Evolutionary conservation across 192 early-diverging fungal genomes (phyloP), one percentile per base, ranked within the genome.

Genomic region (Gigaspora rosea): DNA sequence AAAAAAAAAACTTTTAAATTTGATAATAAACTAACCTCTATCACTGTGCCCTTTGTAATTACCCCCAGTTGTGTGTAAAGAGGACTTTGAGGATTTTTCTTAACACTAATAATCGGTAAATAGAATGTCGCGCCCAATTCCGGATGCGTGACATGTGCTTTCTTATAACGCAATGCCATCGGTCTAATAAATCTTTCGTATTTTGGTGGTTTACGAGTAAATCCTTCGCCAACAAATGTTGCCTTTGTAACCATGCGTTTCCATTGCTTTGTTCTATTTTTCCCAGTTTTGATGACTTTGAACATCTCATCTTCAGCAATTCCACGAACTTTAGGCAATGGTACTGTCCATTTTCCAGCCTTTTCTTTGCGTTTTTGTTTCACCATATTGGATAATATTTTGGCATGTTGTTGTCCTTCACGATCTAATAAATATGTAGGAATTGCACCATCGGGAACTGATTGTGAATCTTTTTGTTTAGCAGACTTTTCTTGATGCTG

Each of bases 361-460:
- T 98, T 98, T 85, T 99, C 97, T 90, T 97, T 99, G 72, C 97
- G 91, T 91, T 99, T 99, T 84, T 99, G 97, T 90, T 99, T 99
- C 80, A 99, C 94, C 95, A 97, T 96, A 87, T 99, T 99, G 82
- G 92, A 94, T 74, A 99, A 85, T 65, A 99, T 93, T 87, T 99
- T 99, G 76, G 97, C 97, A 61, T 94, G 85, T 80, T 96, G 91
- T 84, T 99, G 92, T 76, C 94, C 95, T 89, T 98, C 96, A 90
- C 97, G 95, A 84, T 99, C 97, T 78, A 99, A 87, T 72, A 99
- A 87, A 86, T 98, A 99, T 32, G 96, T 92, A 8, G 97, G 97
- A 52, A 99, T 94, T 54, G 97, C 97, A 58, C 96, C 96, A 56
- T 97, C 97, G 57, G 94, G 91, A 66, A 98, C 91, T 58, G 94